Evolutionary conservation across 768 basidiomycete species (phyloP).

Genomic region (Boletus insuetus): DNA sequence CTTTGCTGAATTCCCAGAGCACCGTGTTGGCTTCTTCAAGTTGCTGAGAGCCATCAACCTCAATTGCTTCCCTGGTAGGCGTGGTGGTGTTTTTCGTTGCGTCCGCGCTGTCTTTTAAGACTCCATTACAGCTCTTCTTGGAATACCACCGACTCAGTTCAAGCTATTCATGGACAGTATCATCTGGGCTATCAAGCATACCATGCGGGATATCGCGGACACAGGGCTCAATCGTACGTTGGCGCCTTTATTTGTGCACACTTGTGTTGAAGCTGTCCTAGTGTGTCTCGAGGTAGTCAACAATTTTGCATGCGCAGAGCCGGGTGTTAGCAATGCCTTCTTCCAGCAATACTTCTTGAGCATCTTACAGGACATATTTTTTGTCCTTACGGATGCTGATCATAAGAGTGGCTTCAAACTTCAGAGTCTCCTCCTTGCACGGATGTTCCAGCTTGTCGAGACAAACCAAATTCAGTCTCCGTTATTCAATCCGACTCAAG

Average conservation of each 20-base stretch:
- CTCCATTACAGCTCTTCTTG: constrained; percentile 56
- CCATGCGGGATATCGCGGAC: constrained; percentile 97
- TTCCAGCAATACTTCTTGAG: constrained; percentile 96
- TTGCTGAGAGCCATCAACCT: constrained; percentile 88
- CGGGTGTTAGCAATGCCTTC: constrained; percentile 82
- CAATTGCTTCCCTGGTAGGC: constrained; percentile 91
- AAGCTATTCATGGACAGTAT: constrained; percentile 98
- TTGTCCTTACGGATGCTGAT: constrained; percentile 94
- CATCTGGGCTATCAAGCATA: constrained; percentile 99
- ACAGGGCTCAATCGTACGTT: constrained; percentile 71
- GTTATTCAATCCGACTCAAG: constrained; percentile 75
- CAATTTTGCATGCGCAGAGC: constrained; percentile 85
- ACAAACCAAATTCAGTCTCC: constrained; percentile 76
- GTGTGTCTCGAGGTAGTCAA: constrained; percentile 94
- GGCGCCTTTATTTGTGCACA: background rate
- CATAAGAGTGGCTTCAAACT: constrained; percentile 99
- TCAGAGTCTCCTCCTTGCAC: constrained; percentile 87
- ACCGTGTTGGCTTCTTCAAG: constrained; percentile 96
- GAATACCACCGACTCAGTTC: constrained; percentile 88
- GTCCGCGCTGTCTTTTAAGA: background rate
- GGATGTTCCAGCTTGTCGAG: constrained; percentile 92
- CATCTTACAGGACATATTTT: constrained; percentile 94
- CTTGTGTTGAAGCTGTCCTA: constrained; percentile 29
- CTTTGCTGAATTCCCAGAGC: constrained; percentile 98
- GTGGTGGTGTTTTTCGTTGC: background rate